Conservation (phyloP, 768 basidiomycete species). For the Saitozyma sp. region DNA sequence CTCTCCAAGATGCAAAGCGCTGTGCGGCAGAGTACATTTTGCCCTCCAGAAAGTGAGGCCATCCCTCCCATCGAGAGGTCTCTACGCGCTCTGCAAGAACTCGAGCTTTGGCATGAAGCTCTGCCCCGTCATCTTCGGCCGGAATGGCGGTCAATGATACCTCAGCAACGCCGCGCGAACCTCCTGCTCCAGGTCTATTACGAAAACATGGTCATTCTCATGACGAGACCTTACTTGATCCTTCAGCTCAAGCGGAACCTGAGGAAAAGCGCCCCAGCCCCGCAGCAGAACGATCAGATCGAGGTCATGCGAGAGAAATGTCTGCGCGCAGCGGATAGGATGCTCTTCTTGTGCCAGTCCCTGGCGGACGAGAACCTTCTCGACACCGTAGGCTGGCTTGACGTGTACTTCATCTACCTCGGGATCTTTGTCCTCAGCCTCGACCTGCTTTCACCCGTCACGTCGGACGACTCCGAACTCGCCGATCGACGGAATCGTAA, state of each 20-base stretch:
- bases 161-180: background rate
- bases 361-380: constrained; percentile 2
- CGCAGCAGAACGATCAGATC: no score
- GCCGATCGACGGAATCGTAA: no score
- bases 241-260: background rate
- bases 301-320: background rate
- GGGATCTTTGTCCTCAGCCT: constrained; percentile 4
- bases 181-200: background rate
- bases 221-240: background rate
- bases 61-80: background rate
- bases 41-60: no score
- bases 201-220: background rate
- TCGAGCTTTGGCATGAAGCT: background rate
- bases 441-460: background rate
- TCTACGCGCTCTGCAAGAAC: background rate
- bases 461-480: no score
- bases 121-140: constrained; percentile 1
- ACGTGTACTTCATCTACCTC: constrained; percentile 4
- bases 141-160: background rate
- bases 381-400: constrained; percentile 2
- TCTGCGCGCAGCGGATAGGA: constrained; percentile 2
- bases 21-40: no score
- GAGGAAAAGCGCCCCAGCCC: background rate
- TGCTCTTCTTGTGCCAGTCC: background rate
- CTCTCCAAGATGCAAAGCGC: no score